A percentile compares a stretch with the other conserved stretches of the same genome.
phyloP scores from a whole-genome alignment of 140 eudicot species.

The Oenanthe javanica region DNA sequence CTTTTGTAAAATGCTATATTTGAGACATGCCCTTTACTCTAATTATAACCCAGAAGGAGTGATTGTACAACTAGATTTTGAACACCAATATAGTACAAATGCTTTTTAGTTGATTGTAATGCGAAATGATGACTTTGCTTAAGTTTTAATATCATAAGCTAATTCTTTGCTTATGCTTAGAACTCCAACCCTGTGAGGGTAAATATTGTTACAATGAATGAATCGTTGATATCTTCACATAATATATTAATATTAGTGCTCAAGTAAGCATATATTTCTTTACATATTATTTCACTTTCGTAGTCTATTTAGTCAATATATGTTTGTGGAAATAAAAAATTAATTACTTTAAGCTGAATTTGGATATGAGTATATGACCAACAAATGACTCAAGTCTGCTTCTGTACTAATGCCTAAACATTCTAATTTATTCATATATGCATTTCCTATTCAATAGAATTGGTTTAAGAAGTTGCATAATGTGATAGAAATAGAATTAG shows the following conservation, averaged over 20 bases:
- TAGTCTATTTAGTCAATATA: background rate
- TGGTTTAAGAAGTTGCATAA: background rate
- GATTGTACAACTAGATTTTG: no score
- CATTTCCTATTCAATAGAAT: background rate
- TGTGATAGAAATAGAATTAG: no score
- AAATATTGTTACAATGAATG: no score
- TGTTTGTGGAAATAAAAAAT: background rate
- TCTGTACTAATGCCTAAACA: background rate
- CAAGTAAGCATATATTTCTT: background rate
- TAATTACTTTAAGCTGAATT: background rate
- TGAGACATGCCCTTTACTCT: background rate
- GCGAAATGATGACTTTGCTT: background rate
- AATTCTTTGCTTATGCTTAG: no score
- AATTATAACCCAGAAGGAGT: no score
- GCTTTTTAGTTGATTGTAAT: background rate
- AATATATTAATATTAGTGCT: background rate
- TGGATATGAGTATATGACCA: background rate
- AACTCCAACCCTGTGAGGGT: no score
- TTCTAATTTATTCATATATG: background rate
- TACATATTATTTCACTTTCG: background rate
- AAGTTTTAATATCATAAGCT: no score
- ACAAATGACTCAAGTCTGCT: background rate
- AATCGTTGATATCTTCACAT: background rate
- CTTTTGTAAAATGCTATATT: no score
- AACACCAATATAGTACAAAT: background rate